Conservation (phyloP, 495 filamentous ascomycete genomes). For the Apiosordaria backusii region DNA sequence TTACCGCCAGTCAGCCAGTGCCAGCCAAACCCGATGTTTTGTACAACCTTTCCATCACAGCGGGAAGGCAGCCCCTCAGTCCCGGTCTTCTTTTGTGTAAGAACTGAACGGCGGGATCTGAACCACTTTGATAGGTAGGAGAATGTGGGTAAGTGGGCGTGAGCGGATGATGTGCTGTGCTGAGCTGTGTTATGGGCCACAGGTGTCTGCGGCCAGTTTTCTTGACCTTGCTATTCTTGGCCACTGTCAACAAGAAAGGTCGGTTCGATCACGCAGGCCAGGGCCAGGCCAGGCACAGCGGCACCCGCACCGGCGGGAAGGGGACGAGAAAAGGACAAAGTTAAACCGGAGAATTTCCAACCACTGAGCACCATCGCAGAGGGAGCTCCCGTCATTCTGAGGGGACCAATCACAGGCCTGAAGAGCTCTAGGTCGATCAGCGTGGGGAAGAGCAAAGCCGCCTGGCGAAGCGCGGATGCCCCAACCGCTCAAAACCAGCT, state of each 20-base stretch:
- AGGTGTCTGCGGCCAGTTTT: neutral
- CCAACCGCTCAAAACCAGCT: neutral
- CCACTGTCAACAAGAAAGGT: neutral
- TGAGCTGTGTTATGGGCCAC: neutral
- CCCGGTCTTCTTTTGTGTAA: neutral
- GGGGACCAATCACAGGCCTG: conserved; percentile 21
- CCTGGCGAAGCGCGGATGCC: neutral
- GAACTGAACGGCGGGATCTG: conserved; percentile 5
- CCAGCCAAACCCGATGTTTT: neutral
- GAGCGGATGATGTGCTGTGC: neutral
- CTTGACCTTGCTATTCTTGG: conserved; percentile 3
- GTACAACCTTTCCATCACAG: neutral
- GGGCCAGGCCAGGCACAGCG: neutral
- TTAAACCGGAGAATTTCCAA: neutral
- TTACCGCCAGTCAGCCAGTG: conserved; percentile 3
- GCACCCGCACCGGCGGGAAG: neutral
- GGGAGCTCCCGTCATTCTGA: conserved; percentile 7
- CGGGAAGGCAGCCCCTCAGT: neutral
- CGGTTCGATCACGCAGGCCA: conserved; percentile 5
- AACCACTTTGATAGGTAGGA: neutral
- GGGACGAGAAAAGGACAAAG: neutral
- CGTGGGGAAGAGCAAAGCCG: neutral
- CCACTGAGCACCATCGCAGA: neutral
- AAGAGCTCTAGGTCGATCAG: conserved; percentile 8
- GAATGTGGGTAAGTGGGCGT: neutral